Evolutionary conservation across 1,284 basidiomycete species (phyloP).

Genomic region (Mixia osmundae): DNA sequence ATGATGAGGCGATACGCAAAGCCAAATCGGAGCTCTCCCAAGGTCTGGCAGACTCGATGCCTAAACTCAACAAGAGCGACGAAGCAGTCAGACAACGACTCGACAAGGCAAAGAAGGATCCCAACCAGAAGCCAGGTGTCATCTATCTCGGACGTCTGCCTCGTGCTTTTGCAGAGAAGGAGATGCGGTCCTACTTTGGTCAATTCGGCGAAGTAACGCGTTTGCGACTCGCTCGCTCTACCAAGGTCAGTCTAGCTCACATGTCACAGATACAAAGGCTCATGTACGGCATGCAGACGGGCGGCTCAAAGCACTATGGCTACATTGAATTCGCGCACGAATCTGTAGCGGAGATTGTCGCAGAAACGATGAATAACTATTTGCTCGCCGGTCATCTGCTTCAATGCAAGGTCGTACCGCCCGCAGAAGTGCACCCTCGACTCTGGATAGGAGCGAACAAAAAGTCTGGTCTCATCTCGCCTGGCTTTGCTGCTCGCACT

Average conservation of each 20-base stretch:
- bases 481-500: constrained; percentile 37
- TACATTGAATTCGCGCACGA: constrained; percentile 85
- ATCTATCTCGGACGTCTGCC: constrained; percentile 77
- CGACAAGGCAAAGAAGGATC: constrained; percentile 29
- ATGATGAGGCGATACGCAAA: too few relatives aligned
- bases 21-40: too few relatives aligned
- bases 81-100: not conserved
- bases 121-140: constrained; percentile 70
- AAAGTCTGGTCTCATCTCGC: constrained; percentile 59
- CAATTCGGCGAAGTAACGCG: constrained; percentile 87
- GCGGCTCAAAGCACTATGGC: constrained; percentile 83
- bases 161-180: constrained; percentile 89
- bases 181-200: constrained; percentile 74
- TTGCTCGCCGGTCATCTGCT: constrained; percentile 82
- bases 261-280: not conserved
- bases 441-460: constrained; percentile 93
- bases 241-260: constrained; percentile 36
- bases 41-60: too few relatives aligned
- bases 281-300: constrained; percentile 37
- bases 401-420: constrained; percentile 61
- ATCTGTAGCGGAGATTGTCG: constrained; percentile 78
- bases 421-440: constrained; percentile 71
- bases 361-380: constrained; percentile 99
- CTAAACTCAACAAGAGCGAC: too few relatives aligned
- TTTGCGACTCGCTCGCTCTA: constrained; percentile 73